Conservation (phyloP, 306 rosid species). For the Trifolium subterraneum region DNA sequence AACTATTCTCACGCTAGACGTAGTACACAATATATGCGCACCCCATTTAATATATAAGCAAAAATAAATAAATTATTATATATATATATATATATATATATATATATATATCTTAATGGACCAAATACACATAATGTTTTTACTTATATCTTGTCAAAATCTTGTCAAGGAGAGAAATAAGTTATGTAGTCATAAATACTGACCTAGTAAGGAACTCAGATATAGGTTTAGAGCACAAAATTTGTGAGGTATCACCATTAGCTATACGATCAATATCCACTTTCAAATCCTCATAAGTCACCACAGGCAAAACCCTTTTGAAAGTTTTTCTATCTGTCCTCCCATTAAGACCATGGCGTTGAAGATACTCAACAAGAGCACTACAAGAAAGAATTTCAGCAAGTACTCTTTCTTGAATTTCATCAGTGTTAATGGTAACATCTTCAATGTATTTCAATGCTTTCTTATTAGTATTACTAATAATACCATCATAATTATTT, state of each 20-base stretch:
- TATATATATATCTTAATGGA: too few relatives aligned
- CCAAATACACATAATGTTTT: too few relatives aligned
- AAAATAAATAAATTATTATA: too few relatives aligned
- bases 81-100: too few relatives aligned
- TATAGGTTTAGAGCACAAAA: conserved; percentile 64
- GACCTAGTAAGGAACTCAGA: conserved; percentile 76
- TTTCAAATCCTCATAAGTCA: conserved; percentile 61
- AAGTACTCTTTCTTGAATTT: conserved; percentile 54
- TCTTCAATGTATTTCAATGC: conserved; percentile 56
- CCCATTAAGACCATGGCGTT: conserved; percentile 54
- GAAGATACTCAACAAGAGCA: conserved; percentile 60
- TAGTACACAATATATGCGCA: too few relatives aligned
- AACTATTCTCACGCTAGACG: too few relatives aligned
- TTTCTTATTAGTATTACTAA: not conserved
- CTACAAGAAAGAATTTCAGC: conserved; percentile 59
- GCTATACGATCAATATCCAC: conserved; percentile 68
- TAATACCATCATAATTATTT: not conserved
- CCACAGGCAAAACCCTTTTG: conserved; percentile 61
- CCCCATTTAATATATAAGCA: too few relatives aligned
- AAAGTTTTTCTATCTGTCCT: conserved; percentile 46
- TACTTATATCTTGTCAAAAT: too few relatives aligned
- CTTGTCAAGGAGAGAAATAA: too few relatives aligned
- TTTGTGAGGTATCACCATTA: conserved; percentile 60
- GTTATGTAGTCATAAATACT: not conserved
- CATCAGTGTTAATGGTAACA: conserved; percentile 57